Evolutionary conservation across 148 eudicot genomes (phyloP).

Genomic region (Vaccinium vitisidaea): DNA sequence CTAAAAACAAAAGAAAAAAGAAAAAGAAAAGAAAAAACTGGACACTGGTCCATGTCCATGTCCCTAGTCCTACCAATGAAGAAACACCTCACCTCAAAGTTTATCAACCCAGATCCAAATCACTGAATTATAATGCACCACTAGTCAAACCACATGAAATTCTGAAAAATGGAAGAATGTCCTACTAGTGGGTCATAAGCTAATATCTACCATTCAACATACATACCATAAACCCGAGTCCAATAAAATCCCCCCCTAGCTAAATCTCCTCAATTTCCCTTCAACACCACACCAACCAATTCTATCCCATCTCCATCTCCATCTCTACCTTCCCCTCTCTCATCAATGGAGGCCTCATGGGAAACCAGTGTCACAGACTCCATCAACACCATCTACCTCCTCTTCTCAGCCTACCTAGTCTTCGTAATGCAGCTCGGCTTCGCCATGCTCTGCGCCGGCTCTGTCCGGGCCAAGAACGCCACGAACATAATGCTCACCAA

Average conservation of each 20-base stretch:
- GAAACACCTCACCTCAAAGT: too few species aligned
- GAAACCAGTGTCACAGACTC: constrained; percentile 59
- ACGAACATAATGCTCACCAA: constrained; percentile 79
- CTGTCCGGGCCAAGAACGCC: constrained; percentile 80
- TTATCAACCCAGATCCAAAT: too few species aligned
- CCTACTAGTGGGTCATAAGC: background rate
- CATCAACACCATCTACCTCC: constrained; percentile 61
- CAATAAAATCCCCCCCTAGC: background rate
- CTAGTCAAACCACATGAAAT: background rate
- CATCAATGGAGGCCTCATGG: constrained; percentile 55
- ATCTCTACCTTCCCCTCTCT: background rate
- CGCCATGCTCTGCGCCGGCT: constrained; percentile 86
- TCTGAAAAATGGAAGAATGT: background rate
- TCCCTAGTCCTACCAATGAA: too few species aligned
- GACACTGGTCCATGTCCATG: too few species aligned
- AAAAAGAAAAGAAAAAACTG: too few species aligned
- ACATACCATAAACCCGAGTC: background rate
- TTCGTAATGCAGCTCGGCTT: constrained; percentile 80
- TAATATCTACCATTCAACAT: background rate
- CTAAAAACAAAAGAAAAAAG: too few species aligned
- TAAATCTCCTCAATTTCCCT: background rate
- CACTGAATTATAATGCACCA: background rate
- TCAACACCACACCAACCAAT: background rate
- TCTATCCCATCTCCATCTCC: too few species aligned
- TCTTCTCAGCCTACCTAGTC: constrained; percentile 72